Evolutionary conservation across 306 rosid genomes (phyloP).

Genomic region (Corylus heterophylla): DNA sequence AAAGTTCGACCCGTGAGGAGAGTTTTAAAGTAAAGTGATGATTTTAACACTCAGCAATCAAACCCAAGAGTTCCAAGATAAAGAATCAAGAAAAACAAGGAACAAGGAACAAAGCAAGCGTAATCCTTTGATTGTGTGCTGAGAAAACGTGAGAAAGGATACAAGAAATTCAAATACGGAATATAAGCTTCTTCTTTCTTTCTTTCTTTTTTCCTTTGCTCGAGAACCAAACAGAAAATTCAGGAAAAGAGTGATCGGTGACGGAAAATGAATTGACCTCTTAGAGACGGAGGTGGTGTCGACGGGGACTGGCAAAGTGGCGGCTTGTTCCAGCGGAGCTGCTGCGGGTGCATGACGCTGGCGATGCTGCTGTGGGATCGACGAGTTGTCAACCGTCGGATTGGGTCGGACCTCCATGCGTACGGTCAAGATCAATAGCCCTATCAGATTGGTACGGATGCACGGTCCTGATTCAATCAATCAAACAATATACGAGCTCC

Average conservation of each 20-base stretch:
- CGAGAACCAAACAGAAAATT: slow-evolving; percentile 26
- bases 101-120: neutral
- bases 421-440: slow-evolving; percentile 26
- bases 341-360: slow-evolving; percentile 34
- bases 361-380: slow-evolving; percentile 45
- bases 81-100: neutral
- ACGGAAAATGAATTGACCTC: slow-evolving; percentile 42
- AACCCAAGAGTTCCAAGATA: neutral
- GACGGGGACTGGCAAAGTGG: slow-evolving; percentile 49
- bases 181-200: neutral
- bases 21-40: too few relatives aligned
- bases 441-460: neutral
- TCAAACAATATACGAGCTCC: neutral
- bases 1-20: too few relatives aligned
- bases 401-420: slow-evolving; percentile 77
- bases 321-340: slow-evolving; percentile 45
- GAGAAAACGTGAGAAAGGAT: neutral
- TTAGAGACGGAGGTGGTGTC: slow-evolving; percentile 77
- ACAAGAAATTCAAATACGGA: neutral
- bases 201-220: neutral
- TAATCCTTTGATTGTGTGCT: neutral
- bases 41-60: neutral
- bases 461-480: slow-evolving; percentile 23
- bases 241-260: slow-evolving; percentile 5
- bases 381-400: slow-evolving; percentile 57